Evolutionary conservation across 129 eudicot genomes (phyloP).

Genomic region (Deinandra increscens): DNA sequence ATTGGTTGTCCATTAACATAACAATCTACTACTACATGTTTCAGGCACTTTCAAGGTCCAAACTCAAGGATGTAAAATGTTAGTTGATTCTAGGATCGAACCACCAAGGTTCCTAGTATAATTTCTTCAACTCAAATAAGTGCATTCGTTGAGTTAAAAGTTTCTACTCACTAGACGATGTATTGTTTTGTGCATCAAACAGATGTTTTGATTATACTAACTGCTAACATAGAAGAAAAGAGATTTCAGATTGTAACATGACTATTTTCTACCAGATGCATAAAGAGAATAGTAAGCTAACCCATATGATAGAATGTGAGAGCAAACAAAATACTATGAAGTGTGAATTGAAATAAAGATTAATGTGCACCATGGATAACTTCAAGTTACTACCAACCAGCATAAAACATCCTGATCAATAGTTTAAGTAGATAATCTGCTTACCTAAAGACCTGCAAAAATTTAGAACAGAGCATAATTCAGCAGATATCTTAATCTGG

Average conservation of each 20-base stretch:
- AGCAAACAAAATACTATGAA: background rate
- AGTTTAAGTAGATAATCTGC: slow-evolving; percentile 28
- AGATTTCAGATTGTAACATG: background rate
- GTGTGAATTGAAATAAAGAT: background rate
- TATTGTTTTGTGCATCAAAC: slow-evolving; percentile 6
- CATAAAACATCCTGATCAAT: slow-evolving; percentile 30
- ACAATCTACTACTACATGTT: background rate
- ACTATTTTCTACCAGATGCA: slow-evolving; percentile 8
- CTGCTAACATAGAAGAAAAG: slow-evolving; percentile 5
- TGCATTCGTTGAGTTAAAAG: background rate
- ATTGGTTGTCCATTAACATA: no score
- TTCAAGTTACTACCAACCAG: slow-evolving; percentile 26
- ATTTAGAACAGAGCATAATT: slow-evolving; percentile 19
- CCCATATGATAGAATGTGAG: background rate
- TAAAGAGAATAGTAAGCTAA: background rate
- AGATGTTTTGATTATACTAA: background rate
- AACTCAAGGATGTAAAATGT: no score
- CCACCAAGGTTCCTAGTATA: background rate
- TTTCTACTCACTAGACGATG: background rate
- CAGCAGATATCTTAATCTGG: slow-evolving; percentile 13
- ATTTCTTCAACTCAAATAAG: background rate
- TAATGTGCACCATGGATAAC: slow-evolving; percentile 19
- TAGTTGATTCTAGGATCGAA: background rate
- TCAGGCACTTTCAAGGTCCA: background rate
- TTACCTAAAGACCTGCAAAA: slow-evolving; percentile 82